Evolutionary conservation across 2,329 filamentous ascomycete species (phyloP), one percentile per base, ranked within the genome.

Genomic region (Aspergillus pseudonomiae): DNA sequence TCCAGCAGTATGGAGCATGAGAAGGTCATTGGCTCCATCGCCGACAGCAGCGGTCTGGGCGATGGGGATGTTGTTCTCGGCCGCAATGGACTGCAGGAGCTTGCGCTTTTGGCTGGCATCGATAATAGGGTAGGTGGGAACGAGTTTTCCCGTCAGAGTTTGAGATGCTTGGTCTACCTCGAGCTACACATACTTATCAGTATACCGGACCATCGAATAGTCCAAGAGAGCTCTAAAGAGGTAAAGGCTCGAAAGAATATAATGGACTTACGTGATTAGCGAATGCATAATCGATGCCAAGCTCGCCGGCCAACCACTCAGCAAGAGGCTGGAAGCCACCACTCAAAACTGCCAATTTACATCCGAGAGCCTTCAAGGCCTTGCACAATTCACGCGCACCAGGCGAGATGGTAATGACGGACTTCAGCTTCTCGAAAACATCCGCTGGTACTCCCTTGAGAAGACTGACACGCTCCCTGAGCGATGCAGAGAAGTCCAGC

Each of bases 301-400:
- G 82, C 72, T 92, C 84, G 46, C 83, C 83, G 19, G 92, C 93
- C 41, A 98, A 86, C 92, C 94, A 98, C 62, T 88, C 85, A 0
- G 95, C 96, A 67, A 98, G 81, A 0, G 94, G 94, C 67, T 92
- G 88, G 79, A 99, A 99, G 0, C 95, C 95, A 52, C 95, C 95
- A 39, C 93, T 96, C 36, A 97, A 80, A 6, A 99, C 94, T 0
- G 94, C 95, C 1, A 93, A 93, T 80, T 92, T 94, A 78, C 91
- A 90, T 9, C 94, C 94, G 6, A 96, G 81, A 26, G 85, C 83
- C 78, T 91, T 93, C 58, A 99, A 81, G 0, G 89, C 90, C 64
- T 79, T 85, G 66, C 96, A 85, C 21, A 98, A 83, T 67, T 92
- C 87, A 21, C 84, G 85, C 1, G 93, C 94, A 7, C 95, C 95